Evolutionary conservation across 169 alveolate species (phyloP), one percentile per base, ranked within the genome.

Genomic region (Plasmodium yoelii): DNA sequence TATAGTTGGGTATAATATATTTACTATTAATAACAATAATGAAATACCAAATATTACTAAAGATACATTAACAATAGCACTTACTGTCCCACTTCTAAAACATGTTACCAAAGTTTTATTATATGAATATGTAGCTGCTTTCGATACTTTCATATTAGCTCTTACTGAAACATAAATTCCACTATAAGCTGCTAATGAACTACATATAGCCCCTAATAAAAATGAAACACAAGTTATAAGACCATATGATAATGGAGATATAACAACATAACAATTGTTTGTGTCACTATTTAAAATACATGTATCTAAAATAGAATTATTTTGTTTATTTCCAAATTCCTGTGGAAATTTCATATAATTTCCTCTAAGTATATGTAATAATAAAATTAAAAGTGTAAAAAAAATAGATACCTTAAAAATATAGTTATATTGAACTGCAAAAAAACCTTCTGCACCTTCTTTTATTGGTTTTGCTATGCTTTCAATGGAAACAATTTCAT

Each of bases 91-190:
- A 5, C 97, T 96, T 86, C 96, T 91, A 84, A 96, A 96, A 69
- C 97, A 93, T 5, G 95, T 87, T 44, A 89, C 72, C 1, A 96
- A 59, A 8, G 98, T 94, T 60, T 92, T 94, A 69, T 94, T 94
- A 84, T 96, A 96, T 64, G 97, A 96, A 75, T 90, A 87, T 10
- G 96, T 87, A 1, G 98, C 95, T 5, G 98, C 97, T 49, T 93
- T 88, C 0, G 97, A 95, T 4, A 94, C 97, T 60, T 92, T 68
- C 59, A 94, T 73, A 72, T 96, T 96, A 1, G 98, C 96, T 70
- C 97, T 90, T 13, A 96, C 96, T n/a, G 96, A 89, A 5, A 96
- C 97, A 95, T 97, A 96, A 74, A 96, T 96, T 7, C 98, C 98
- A 39, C 96, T 93, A 86, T 94, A 96, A 4, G 96, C 98, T 13